These are phyloP conservation scores for Lactarius hengduanensis DNA, from an alignment of 768 basidiomycete species.

Conservation along the genomic window DNA sequence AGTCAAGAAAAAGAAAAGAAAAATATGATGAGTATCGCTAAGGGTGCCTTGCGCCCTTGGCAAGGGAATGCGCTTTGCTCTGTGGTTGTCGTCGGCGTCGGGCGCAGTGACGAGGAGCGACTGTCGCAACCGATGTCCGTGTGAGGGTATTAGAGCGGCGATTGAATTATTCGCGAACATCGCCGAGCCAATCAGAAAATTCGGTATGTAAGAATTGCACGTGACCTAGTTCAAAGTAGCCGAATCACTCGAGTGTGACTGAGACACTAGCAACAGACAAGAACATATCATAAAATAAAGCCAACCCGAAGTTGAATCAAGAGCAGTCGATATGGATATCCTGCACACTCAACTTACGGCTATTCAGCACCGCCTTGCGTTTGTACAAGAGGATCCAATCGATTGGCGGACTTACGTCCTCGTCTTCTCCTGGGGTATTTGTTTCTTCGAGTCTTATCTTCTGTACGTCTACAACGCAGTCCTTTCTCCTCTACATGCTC, in stretches of 20 bases:
- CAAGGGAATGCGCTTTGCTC: constrained; percentile 12
- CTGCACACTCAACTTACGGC: constrained; percentile 27
- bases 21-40: constrained; percentile 1
- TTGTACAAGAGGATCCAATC: constrained; percentile 68
- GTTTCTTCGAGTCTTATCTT: constrained; percentile 85
- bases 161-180: not conserved
- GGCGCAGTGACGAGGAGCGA: constrained; percentile 26
- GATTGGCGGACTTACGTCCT: constrained; percentile 87
- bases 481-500: constrained; percentile 2
- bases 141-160: constrained; percentile 24
- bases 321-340: constrained; percentile 20
- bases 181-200: constrained; percentile 20
- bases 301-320: too few species aligned
- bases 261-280: not conserved
- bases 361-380: constrained; percentile 63
- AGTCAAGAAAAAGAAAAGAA: not conserved
- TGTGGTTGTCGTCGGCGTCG: constrained; percentile 25
- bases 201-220: not conserved
- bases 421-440: constrained; percentile 68
- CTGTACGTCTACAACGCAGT: constrained; percentile 51
- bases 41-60: constrained; percentile 15
- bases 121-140: constrained; percentile 20
- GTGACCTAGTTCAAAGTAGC: not conserved
- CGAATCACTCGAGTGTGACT: not conserved
- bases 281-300: not conserved